Conservation (phyloP, 2,329 filamentous ascomycete species). For the Orbilia quercus region DNA sequence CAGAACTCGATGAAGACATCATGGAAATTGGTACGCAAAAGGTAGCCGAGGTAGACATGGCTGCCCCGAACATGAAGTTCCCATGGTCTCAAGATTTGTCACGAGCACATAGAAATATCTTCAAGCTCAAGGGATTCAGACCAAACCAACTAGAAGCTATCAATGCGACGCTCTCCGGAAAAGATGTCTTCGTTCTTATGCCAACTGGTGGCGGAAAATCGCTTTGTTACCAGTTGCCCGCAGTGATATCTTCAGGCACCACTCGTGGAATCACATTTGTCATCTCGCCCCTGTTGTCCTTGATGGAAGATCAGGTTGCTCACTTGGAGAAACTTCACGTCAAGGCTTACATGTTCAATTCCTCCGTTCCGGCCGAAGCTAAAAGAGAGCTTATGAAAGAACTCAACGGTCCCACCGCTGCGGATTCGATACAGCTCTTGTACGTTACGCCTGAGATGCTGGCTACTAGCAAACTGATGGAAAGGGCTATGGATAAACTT, state of each 20-base stretch:
- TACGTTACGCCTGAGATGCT: constrained; percentile 99
- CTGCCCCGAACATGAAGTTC: constrained; percentile 68
- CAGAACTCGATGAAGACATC: constrained; percentile 34
- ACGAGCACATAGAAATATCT: constrained; percentile 80
- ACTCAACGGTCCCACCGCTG: constrained; percentile 73
- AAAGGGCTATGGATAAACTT: constrained; percentile 74
- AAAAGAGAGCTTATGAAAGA: constrained; percentile 74
- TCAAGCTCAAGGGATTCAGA: constrained; percentile 86
- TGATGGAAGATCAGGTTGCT: constrained; percentile 96
- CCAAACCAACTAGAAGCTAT: constrained; percentile 94
- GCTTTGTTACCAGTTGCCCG: constrained; percentile 93
- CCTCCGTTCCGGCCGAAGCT: constrained; percentile 74
- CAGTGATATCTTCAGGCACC: constrained; percentile 81
- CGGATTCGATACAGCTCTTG: constrained; percentile 83
- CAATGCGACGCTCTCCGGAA: constrained; percentile 86
- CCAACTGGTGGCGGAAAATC: constrained; percentile 97
- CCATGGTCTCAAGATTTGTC: constrained; percentile 90
- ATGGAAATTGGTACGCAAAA: constrained; percentile 51
- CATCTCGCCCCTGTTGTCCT: constrained; percentile 89
- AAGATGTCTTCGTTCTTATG: constrained; percentile 96
- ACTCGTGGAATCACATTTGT: constrained; percentile 91
- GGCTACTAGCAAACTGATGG: constrained; percentile 78
- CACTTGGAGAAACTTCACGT: constrained; percentile 81
- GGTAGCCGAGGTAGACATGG: constrained; percentile 54
- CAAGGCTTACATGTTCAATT: constrained; percentile 82